Base-by-base conservation (phyloP, 2,329 filamentous ascomycete genomes). In the Exophiala phaeomuriformis region DNA sequence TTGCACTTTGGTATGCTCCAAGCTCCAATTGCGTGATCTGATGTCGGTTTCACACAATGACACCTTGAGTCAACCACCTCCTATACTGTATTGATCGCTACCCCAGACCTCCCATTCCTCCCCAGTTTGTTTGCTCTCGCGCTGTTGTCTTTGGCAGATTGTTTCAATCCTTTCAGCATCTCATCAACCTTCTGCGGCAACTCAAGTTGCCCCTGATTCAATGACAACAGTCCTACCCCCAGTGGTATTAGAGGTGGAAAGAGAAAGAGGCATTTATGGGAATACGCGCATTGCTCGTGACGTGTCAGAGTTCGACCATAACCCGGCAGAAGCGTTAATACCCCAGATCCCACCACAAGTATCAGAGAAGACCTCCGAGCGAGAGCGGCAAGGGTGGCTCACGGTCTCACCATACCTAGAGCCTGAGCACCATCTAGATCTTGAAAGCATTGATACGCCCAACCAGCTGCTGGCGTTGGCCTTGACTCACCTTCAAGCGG, bases 341-440 rank as follows among this genome's bases (percentile, higher is more conserved):
- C 19, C 19, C 19, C 19, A 19, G 19, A 19, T 19, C 19, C 19
- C 19, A 19, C 19, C 19, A 19, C 19, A 19, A 19, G 19, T 10
- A 6, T 40, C 33, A 42, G 27, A 6, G 5, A 27, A 30, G 43
- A 44, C 30, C 29, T n/a, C 28, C 29, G 40, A 6, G 42, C 10
- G 10, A 29, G 42, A 27, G 27, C 19, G 19, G 19, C 19, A 51
- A n/a, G 48, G 44, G 10, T 59, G 56, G 56, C 41, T 93, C 42
- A 74, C 86, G 39, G 78, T 83, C 57, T 95, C 90, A 0, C 89
- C 89, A 0, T 95, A 95, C 67, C 80, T 81, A 6, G 81, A 83
- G 40, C 68, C 73, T 30, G 74, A 78, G 2, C 89, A 95, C 68
- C 80, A 88, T 46, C 80, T 95, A 33, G 82, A 90, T 65, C 76